These are phyloP conservation scores for Saccharomyces jurei DNA, from an alignment of 805 yeast species.

Conservation along the genomic window DNA sequence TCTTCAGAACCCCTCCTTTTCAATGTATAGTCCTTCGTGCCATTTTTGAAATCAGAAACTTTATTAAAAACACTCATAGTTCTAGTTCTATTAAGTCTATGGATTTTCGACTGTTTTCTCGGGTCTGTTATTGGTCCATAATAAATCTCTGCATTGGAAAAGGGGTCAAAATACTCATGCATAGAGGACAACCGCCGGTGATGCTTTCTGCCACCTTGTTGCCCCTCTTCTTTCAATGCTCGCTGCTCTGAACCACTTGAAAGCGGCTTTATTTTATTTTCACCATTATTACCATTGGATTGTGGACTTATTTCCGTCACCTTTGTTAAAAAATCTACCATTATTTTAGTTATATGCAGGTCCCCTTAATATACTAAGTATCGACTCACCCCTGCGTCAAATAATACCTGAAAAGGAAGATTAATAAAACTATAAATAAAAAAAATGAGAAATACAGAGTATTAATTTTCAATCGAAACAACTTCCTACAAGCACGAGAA, in stretches of 20 bases:
- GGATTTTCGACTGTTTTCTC: conserved; percentile 17
- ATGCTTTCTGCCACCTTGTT: background rate
- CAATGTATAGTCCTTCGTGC: background rate
- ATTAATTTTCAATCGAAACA: background rate
- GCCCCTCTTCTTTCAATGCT: background rate
- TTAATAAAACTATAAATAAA: background rate
- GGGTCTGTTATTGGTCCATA: conserved; percentile 61
- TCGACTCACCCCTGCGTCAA: background rate
- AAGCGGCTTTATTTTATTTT: background rate
- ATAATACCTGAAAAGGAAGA: background rate
- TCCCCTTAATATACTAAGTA: background rate
- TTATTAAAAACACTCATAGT: conserved; percentile 44
- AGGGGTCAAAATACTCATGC: conserved; percentile 52
- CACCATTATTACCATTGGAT: background rate
- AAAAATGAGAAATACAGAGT: background rate
- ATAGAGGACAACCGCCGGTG: conserved; percentile 35
- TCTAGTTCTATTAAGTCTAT: conserved; percentile 42
- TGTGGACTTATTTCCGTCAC: background rate
- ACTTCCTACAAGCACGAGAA: background rate
- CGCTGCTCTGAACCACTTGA: background rate
- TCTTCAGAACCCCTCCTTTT: conserved; percentile 49
- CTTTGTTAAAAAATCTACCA: background rate
- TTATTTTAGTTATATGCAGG: background rate
- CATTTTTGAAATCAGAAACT: conserved; percentile 19
- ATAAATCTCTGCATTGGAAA: conserved; percentile 56